phyloP scores from a whole-genome alignment of 176 grass and related monocot genomes.

The Raddia distichophylla region DNA sequence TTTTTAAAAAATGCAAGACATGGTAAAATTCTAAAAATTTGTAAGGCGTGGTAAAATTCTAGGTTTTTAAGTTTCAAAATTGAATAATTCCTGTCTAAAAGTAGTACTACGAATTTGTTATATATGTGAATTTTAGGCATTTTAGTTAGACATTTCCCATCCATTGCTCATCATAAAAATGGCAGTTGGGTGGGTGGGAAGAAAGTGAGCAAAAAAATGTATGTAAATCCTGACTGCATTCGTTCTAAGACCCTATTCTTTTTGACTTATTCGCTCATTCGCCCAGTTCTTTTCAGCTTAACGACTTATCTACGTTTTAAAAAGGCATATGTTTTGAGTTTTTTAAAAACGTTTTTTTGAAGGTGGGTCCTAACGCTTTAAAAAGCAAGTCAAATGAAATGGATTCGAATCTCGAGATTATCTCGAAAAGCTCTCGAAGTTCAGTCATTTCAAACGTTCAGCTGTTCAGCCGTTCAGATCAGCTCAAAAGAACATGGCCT shows the following conservation, averaged over 20 bases:
- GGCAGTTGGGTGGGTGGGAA: background rate
- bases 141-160: background rate
- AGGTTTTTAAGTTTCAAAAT: background rate
- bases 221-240: background rate
- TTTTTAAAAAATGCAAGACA: background rate
- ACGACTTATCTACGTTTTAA: too few species aligned
- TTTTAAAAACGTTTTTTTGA: too few species aligned
- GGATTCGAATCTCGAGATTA: too few species aligned
- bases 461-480: too few species aligned
- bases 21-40: background rate
- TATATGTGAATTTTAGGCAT: background rate
- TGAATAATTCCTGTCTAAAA: background rate
- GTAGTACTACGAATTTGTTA: background rate
- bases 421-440: too few species aligned
- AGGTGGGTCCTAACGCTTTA: too few species aligned
- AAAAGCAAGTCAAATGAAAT: too few species aligned
- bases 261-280: too few species aligned
- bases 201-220: background rate
- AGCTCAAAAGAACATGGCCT: too few species aligned
- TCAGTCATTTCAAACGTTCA: too few species aligned
- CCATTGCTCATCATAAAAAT: slow-evolving; percentile 2
- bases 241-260: background rate
- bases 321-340: too few species aligned
- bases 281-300: too few species aligned
- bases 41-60: background rate